These are phyloP conservation scores for Candida broadrunensis DNA, from an alignment of 805 yeast species.

Conservation along the genomic window DNA sequence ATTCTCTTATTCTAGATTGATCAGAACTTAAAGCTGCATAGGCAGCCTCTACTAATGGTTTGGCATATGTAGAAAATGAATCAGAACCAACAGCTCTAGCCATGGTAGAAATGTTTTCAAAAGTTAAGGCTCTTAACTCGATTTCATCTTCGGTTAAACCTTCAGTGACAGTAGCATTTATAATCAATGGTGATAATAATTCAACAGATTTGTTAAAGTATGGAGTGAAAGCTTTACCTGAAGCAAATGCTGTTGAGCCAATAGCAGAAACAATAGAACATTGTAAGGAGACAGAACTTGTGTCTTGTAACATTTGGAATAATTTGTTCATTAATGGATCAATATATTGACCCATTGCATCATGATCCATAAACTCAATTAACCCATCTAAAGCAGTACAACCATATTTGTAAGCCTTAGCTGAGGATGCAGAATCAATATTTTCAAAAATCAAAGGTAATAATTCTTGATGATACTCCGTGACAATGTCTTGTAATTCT, in stretches of 20 bases:
- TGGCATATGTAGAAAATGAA: slow-evolving; percentile 79
- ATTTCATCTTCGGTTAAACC: slow-evolving; percentile 86
- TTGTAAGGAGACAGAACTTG: slow-evolving; percentile 71
- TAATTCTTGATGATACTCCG: slow-evolving; percentile 77
- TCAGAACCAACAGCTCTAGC: slow-evolving; percentile 96
- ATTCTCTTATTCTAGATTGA: slow-evolving; percentile 84
- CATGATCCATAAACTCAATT: slow-evolving; percentile 86
- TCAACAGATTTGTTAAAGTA: slow-evolving; percentile 80
- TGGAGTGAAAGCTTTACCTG: slow-evolving; percentile 85
- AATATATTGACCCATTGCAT: slow-evolving; percentile 75
- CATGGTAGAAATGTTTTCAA: slow-evolving; percentile 92
- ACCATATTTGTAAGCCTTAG: slow-evolving; percentile 84
- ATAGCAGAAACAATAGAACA: slow-evolving; percentile 88
- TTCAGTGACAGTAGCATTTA: slow-evolving; percentile 64
- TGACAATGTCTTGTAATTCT: slow-evolving; percentile 81
- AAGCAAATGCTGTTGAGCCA: slow-evolving; percentile 95
- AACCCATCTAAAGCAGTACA: slow-evolving; percentile 89
- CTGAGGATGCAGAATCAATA: slow-evolving; percentile 81
- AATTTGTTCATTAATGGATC: slow-evolving; percentile 89
- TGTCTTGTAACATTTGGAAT: slow-evolving; percentile 68
- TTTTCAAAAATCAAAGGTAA: slow-evolving; percentile 84
- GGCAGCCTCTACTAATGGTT: slow-evolving; percentile 86
- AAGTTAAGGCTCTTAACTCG: slow-evolving; percentile 86
- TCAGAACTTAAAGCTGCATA: slow-evolving; percentile 73
- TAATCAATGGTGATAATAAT: slow-evolving; percentile 77